Evolutionary conservation across 495 filamentous ascomycete genomes (phyloP).

Genomic region (Aspergillus sclerotioniger): DNA sequence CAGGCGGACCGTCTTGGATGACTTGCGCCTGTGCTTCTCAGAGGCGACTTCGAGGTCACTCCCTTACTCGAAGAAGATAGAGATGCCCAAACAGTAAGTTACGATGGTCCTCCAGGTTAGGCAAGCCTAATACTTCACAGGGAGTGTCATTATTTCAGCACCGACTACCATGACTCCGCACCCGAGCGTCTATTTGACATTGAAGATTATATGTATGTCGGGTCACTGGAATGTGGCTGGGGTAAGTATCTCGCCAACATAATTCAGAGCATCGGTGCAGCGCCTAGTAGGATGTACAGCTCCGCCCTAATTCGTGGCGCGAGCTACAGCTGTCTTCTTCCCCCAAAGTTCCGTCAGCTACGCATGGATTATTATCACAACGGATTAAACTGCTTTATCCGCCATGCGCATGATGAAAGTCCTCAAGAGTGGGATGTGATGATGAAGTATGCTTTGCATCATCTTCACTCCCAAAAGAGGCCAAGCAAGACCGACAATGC

Average conservation of each 20-base stretch:
- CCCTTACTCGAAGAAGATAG: not conserved
- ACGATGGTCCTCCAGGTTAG: not conserved
- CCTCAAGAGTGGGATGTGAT: slow-evolving; percentile 18
- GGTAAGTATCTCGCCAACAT: slow-evolving; percentile 8
- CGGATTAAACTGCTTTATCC: slow-evolving; percentile 13
- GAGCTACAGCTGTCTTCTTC: slow-evolving; percentile 10
- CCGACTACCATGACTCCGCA: not conserved
- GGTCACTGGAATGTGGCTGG: slow-evolving; percentile 15
- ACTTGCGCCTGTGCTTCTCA: slow-evolving; percentile 2
- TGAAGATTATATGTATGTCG: slow-evolving; percentile 10
- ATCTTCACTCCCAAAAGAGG: slow-evolving; percentile 6
- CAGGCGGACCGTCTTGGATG: slow-evolving; percentile 13
- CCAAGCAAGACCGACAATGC: not conserved
- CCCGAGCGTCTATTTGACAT: slow-evolving; percentile 7
- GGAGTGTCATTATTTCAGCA: not conserved
- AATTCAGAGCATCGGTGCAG: not conserved
- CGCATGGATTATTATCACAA: slow-evolving; percentile 8
- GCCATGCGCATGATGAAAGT: slow-evolving; percentile 14
- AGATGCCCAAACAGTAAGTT: slow-evolving; percentile 12
- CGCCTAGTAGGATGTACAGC: too few species aligned
- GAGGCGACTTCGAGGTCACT: not conserved
- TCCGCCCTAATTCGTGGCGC: not conserved
- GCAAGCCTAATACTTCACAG: not conserved
- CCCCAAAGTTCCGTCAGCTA: slow-evolving; percentile 10
- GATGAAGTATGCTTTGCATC: slow-evolving; percentile 4